Evolutionary conservation across 371 early-diverging fungal species (phyloP).

Genomic region (Umbelopsis sp.): DNA sequence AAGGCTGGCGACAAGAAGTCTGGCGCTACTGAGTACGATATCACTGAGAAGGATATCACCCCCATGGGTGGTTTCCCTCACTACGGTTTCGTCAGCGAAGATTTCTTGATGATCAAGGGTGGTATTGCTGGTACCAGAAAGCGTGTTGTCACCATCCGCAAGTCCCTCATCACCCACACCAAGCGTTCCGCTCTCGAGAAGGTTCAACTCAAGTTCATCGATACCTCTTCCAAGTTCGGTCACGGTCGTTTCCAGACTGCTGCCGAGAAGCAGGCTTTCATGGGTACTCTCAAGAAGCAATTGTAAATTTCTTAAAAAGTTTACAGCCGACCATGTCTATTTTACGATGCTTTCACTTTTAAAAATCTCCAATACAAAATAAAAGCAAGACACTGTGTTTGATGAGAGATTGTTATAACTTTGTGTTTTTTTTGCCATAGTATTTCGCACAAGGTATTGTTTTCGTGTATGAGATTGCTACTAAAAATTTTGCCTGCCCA

Average conservation of each 20-base stretch:
- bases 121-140: constrained; percentile 97
- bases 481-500: background rate
- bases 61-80: constrained; percentile 99
- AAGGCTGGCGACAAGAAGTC: constrained; percentile 85
- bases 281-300: constrained; percentile 95
- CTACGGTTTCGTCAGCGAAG: constrained; percentile 98
- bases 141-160: constrained; percentile 99
- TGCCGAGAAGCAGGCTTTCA: constrained; percentile 97
- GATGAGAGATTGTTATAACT: constrained; percentile 5
- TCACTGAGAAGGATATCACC: constrained; percentile 97
- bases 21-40: constrained; percentile 98
- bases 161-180: constrained; percentile 95
- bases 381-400: constrained; percentile 17
- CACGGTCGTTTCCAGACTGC: constrained; percentile 99
- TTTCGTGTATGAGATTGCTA: background rate
- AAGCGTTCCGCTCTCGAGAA: constrained; percentile 96
- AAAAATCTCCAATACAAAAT: constrained; percentile 13
- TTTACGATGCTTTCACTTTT: constrained; percentile 10
- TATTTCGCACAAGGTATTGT: background rate
- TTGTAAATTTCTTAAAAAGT: constrained; percentile 28
- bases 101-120: constrained; percentile 99
- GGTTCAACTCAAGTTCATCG: constrained; percentile 98
- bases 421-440: background rate
- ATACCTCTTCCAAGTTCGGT: constrained; percentile 99
- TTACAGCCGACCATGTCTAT: constrained; percentile 4